Percentiles rank a stretch among this genome's conserved stretches.
These are phyloP conservation scores for Penicillium occitanis DNA, from an alignment of 2,329 filamentous ascomycete genomes.

Conservation along the genomic window DNA sequence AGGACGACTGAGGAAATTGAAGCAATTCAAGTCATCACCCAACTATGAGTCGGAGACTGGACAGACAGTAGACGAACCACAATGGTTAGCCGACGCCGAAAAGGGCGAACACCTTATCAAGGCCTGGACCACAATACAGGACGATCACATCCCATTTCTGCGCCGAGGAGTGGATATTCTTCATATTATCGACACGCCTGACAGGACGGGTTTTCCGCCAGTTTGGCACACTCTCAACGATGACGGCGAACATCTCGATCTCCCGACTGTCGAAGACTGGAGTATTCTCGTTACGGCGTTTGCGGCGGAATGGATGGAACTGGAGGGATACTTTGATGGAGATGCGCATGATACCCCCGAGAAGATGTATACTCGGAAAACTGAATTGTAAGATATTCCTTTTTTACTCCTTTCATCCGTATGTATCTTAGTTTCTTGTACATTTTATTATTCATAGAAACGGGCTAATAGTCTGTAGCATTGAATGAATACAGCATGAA, in stretches of 20 bases:
- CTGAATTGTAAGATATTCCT: constrained; percentile 41
- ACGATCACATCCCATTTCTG: constrained; percentile 94
- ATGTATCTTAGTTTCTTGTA: constrained; percentile 20
- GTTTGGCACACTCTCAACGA: constrained; percentile 89
- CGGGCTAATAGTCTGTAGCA: constrained; percentile 5
- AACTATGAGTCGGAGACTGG: constrained; percentile 31
- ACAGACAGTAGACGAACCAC: constrained; percentile 32
- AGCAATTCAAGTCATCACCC: constrained; percentile 63
- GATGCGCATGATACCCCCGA: background rate
- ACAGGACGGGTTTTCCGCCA: constrained; percentile 59
- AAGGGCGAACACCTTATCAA: constrained; percentile 55
- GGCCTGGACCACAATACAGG: constrained; percentile 59
- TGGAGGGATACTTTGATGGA: constrained; percentile 58
- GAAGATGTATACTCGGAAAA: constrained; percentile 30
- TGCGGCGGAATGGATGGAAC: constrained; percentile 86
- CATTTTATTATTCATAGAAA: background rate
- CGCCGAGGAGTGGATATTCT: constrained; percentile 79
- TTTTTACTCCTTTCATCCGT: constrained; percentile 12
- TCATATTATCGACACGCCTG: constrained; percentile 77
- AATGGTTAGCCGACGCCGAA: constrained; percentile 66
- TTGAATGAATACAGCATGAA: background rate
- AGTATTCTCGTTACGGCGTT: constrained; percentile 79
- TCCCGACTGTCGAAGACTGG: constrained; percentile 82
- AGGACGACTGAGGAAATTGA: constrained; percentile 66
- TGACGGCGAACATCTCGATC: constrained; percentile 79